Percentiles rank a stretch among this genome's conserved stretches.
Conservation (phyloP, 352 stramenopile genomes). For the Thraustotheca clavata region DNA sequence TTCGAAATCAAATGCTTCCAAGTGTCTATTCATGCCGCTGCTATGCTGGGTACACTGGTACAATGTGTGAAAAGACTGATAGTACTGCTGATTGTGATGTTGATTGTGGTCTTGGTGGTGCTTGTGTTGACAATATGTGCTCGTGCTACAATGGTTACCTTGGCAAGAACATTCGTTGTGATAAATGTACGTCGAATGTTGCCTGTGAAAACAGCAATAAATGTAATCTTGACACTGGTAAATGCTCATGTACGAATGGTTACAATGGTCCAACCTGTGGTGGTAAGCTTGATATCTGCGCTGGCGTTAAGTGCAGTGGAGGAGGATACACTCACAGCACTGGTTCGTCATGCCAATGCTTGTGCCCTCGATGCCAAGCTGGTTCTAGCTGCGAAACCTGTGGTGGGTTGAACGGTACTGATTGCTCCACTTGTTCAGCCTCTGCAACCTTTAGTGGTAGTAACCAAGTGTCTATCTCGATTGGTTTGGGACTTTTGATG, state of each 20-base stretch:
- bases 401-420: not conserved
- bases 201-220: constrained; percentile 46
- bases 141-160: constrained; percentile 38
- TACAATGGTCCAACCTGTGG: constrained; percentile 38
- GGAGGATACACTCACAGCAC: not conserved
- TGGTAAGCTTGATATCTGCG: constrained; percentile 24
- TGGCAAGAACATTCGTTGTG: constrained; percentile 42
- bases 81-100: constrained; percentile 34
- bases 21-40: constrained; percentile 46
- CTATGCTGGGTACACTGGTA: constrained; percentile 35
- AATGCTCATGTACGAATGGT: constrained; percentile 32
- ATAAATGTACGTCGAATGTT: constrained; percentile 40
- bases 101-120: constrained; percentile 38
- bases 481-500: too few species aligned
- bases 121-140: constrained; percentile 35
- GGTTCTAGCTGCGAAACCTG: not conserved
- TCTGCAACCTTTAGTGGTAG: too few species aligned
- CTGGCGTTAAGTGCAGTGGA: constrained; percentile 6
- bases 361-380: constrained; percentile 1
- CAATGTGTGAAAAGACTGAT: constrained; percentile 43
- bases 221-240: constrained; percentile 40
- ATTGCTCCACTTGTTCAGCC: constrained; percentile 8
- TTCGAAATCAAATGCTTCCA: not conserved
- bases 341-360: not conserved
- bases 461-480: too few species aligned